Conservation (phyloP, 2,329 filamentous ascomycete genomes). For the Tolypocladium capitatum region DNA sequence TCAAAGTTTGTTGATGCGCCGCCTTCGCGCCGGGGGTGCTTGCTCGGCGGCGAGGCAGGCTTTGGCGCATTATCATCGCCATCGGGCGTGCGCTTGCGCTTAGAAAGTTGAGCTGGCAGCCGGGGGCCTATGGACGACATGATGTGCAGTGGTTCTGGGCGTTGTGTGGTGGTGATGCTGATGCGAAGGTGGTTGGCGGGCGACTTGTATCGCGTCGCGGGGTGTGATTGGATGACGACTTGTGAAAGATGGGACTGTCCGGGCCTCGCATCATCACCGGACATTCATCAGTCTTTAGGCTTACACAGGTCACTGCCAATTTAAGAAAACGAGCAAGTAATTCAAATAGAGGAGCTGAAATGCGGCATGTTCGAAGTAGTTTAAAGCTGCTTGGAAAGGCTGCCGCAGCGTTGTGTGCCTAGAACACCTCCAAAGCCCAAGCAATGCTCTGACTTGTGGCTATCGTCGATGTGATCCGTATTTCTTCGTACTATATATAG, state of each 20-base stretch:
- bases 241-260: background rate
- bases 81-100: constrained; percentile 44
- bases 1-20: constrained; percentile 26
- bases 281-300: too few species aligned
- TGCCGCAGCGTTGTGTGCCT: too few species aligned
- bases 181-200: background rate
- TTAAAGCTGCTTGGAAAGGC: too few species aligned
- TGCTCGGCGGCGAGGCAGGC: constrained; percentile 18
- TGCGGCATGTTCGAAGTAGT: too few species aligned
- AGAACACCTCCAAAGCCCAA: too few species aligned
- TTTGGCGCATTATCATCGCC: constrained; percentile 23
- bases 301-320: background rate
- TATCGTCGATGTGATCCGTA: too few species aligned
- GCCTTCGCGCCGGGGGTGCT: constrained; percentile 20
- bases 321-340: too few species aligned
- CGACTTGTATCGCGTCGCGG: background rate
- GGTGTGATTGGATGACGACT: background rate
- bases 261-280: too few species aligned
- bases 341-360: too few species aligned
- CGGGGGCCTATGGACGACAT: constrained; percentile 62
- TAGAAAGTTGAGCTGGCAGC: constrained; percentile 52
- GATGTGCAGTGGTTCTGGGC: constrained; percentile 6
- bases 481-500: too few species aligned
- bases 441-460: too few species aligned
- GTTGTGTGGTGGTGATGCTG: background rate